These are phyloP conservation scores for Zygoascus meyerae DNA, from an alignment of 1,139 yeast genomes.

Conservation along the genomic window DNA sequence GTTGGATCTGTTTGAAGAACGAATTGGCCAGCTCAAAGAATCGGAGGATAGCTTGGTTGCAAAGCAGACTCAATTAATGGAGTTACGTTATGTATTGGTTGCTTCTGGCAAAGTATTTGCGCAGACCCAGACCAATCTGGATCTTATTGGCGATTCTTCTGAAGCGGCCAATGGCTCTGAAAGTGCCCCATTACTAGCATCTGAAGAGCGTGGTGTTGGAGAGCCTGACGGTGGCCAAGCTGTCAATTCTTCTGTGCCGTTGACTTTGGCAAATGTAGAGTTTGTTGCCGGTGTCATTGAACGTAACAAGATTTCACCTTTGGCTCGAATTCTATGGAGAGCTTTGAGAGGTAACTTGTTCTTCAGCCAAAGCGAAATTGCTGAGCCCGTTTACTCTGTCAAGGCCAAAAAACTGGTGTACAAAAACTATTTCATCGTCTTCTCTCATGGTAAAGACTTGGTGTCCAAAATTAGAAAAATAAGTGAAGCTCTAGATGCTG, in stretches of 20 bases:
- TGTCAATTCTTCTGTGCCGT: slow-evolving; percentile 13
- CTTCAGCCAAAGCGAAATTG: slow-evolving; percentile 63
- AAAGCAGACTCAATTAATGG: slow-evolving; percentile 53
- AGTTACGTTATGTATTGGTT: slow-evolving; percentile 61
- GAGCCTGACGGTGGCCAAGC: slow-evolving; percentile 14
- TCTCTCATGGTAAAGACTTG: slow-evolving; percentile 79
- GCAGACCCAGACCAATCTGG: slow-evolving; percentile 27
- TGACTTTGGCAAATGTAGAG: slow-evolving; percentile 38
- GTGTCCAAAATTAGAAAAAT: slow-evolving; percentile 64
- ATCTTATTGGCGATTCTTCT: slow-evolving; percentile 18
- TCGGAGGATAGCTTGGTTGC: slow-evolving; percentile 50
- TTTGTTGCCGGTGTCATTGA: slow-evolving; percentile 82
- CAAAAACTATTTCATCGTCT: slow-evolving; percentile 74
- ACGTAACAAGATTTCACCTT: slow-evolving; percentile 58
- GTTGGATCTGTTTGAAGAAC: slow-evolving; percentile 56
- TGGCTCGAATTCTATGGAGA: slow-evolving; percentile 92
- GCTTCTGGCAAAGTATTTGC: slow-evolving; percentile 55
- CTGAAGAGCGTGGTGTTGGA: slow-evolving; percentile 16
- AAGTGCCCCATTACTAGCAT: slow-evolving; percentile 31
- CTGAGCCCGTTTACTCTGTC: slow-evolving; percentile 50
- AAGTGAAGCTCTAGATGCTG: slow-evolving; percentile 80
- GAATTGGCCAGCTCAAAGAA: slow-evolving; percentile 51
- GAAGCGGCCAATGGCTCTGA: slow-evolving; percentile 31
- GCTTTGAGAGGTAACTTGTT: slow-evolving; percentile 83
- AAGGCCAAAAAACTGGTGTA: slow-evolving; percentile 44